Conservation (phyloP, 768 basidiomycete species). For the Amanita pseudoporphyria region DNA sequence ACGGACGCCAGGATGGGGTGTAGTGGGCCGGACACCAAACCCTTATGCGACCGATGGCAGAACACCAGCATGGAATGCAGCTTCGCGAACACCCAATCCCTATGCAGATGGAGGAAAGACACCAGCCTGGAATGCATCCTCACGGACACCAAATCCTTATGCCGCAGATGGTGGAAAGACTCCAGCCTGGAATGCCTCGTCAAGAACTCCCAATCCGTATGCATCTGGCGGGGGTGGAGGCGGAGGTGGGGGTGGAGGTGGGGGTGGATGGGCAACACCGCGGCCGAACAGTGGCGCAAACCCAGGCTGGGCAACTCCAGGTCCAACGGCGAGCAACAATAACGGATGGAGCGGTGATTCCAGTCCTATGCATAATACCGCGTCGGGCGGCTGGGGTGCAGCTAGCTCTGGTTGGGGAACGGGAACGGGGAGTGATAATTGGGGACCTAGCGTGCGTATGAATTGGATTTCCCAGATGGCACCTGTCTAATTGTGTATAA, state of each 20-base stretch:
- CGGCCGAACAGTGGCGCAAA: slow-evolving; percentile 2
- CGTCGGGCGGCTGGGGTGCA: slow-evolving; percentile 14
- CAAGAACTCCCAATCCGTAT: slow-evolving; percentile 68
- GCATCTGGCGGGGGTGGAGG: slow-evolving; percentile 32
- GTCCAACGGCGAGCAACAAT: slow-evolving; percentile 9
- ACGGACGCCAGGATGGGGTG: slow-evolving; percentile 22
- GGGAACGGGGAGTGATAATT: slow-evolving; percentile 20
- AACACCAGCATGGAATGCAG: slow-evolving; percentile 48
- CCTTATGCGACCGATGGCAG: slow-evolving; percentile 49
- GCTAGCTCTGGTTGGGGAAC: slow-evolving; percentile 20
- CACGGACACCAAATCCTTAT: slow-evolving; percentile 65
- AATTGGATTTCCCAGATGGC: not conserved
- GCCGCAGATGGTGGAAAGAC: slow-evolving; percentile 49
- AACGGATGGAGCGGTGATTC: slow-evolving; percentile 28
- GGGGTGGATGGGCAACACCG: slow-evolving; percentile 17
- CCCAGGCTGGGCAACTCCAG: slow-evolving; percentile 6
- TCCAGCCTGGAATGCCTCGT: slow-evolving; percentile 55
- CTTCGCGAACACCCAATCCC: slow-evolving; percentile 61
- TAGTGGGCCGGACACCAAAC: slow-evolving; percentile 52
- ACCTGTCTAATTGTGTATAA: slow-evolving; percentile 3
- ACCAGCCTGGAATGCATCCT: slow-evolving; percentile 54
- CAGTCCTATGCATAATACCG: slow-evolving; percentile 35
- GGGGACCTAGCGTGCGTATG: slow-evolving; percentile 21
- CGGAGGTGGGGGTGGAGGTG: too few relatives aligned
- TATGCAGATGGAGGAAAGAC: slow-evolving; percentile 54